Conservation (phyloP, 2,329 filamentous ascomycete genomes). For the Alternaria burnsii region DNA sequence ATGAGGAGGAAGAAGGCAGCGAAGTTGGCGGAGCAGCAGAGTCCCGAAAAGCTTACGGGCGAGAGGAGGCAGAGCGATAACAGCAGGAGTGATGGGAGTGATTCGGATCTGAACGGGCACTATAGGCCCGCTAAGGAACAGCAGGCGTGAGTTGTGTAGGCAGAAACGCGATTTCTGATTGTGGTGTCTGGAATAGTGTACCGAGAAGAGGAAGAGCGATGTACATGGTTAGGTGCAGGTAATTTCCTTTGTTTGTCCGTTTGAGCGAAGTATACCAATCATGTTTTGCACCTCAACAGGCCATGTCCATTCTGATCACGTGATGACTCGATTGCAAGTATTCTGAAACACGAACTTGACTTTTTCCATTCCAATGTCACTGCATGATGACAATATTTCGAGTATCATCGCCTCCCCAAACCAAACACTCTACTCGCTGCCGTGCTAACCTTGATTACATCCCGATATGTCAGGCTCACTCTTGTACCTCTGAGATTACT, state of each 20-base stretch:
- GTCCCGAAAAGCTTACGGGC: not conserved
- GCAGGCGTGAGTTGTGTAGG: not conserved
- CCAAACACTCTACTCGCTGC: constrained; percentile 46
- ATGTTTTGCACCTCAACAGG: not conserved
- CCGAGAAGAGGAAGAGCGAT: not conserved
- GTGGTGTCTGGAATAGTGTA: not conserved
- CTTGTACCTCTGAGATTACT: constrained; percentile 67
- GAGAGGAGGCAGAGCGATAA: not conserved
- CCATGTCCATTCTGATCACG: not conserved
- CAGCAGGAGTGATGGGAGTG: not conserved
- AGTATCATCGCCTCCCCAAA: constrained; percentile 8
- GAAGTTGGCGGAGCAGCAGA: not conserved
- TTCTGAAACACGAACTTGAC: not conserved
- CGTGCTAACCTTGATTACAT: constrained; percentile 68
- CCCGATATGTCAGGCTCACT: constrained; percentile 81
- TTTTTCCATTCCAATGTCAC: no score
- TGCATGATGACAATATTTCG: not conserved
- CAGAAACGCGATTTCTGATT: not conserved
- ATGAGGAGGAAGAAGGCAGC: constrained; percentile 27
- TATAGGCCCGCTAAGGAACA: not conserved
- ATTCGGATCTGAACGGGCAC: not conserved
- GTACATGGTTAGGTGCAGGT: not conserved
- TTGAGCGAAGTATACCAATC: not conserved
- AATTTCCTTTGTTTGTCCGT: not conserved
- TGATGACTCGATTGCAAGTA: not conserved